Evolutionary conservation across 2,329 filamentous ascomycete genomes (phyloP).

Genomic region (Phyllosticta paracitricarpa): DNA sequence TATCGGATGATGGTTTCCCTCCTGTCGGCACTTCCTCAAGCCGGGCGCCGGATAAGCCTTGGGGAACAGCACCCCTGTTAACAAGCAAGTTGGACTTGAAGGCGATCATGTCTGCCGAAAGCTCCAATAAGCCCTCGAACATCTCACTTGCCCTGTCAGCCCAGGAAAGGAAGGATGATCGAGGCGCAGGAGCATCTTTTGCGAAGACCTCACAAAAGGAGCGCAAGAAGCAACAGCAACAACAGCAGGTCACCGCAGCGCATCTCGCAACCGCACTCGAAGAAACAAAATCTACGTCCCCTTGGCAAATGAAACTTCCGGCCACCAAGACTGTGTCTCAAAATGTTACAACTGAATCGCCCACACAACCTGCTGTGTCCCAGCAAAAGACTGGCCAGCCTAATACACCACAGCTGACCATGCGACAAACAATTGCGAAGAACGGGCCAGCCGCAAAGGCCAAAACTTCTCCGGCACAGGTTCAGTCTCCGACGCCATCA

Average conservation of each 20-base stretch:
- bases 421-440: slow-evolving; percentile 48
- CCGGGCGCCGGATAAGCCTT: slow-evolving; percentile 32
- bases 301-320: slow-evolving; percentile 55
- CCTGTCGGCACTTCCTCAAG: background rate
- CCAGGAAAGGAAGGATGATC: slow-evolving; percentile 31
- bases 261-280: background rate
- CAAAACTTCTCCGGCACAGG: slow-evolving; percentile 14
- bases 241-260: slow-evolving; percentile 17
- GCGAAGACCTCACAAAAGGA: slow-evolving; percentile 82
- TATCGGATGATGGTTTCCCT: background rate
- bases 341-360: slow-evolving; percentile 31
- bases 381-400: slow-evolving; percentile 23
- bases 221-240: slow-evolving; percentile 52
- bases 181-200: slow-evolving; percentile 20
- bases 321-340: slow-evolving; percentile 37
- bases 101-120: slow-evolving; percentile 57
- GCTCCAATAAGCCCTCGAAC: slow-evolving; percentile 40
- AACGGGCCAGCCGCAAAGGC: slow-evolving; percentile 19
- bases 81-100: slow-evolving; percentile 61
- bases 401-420: slow-evolving; percentile 44
- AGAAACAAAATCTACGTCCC: slow-evolving; percentile 27
- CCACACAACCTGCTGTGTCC: slow-evolving; percentile 14
- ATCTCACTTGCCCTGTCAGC: slow-evolving; percentile 42
- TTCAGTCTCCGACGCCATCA: slow-evolving; percentile 18
- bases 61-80: slow-evolving; percentile 44